Percentiles rank a stretch among this genome's conserved stretches.
These are phyloP conservation scores for Trypanosoma avium DNA, from an alignment of 208 protist species.

Conservation along the genomic window DNA sequence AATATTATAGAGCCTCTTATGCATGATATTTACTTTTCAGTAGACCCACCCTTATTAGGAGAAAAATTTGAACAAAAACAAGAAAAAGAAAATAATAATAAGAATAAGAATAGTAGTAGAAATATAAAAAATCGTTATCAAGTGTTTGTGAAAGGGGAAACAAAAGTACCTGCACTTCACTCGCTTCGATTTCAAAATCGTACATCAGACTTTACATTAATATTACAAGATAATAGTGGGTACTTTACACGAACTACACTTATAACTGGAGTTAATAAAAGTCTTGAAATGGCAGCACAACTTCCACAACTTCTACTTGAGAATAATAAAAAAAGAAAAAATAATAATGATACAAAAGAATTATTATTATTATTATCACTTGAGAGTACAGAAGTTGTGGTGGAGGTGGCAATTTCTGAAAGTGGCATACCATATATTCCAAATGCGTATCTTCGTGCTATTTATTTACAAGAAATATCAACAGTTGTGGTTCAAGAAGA, in stretches of 20 bases:
- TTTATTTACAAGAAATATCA: conserved; percentile 17
- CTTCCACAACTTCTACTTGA: conserved; percentile 2
- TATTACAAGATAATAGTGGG: conserved; percentile 9
- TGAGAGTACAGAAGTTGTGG: conserved; percentile 41
- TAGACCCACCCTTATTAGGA: conserved; percentile 17
- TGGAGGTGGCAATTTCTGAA: conserved; percentile 53
- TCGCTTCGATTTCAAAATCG: conserved; percentile 32
- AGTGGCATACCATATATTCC: conserved; percentile 59
- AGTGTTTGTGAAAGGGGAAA: conserved; percentile 30
- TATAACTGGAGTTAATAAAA: conserved; percentile 16
- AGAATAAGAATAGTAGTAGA: neutral
- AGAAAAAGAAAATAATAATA: neutral
- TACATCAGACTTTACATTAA: conserved; percentile 35
- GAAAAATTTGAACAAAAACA: neutral
- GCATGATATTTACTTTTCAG: conserved; percentile 43
- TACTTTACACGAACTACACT: conserved; percentile 9
- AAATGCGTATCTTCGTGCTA: conserved; percentile 47
- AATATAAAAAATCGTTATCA: conserved; percentile 7
- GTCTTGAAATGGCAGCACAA: neutral
- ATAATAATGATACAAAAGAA: neutral
- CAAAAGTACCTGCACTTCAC: conserved; percentile 29
- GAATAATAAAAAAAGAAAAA: neutral
- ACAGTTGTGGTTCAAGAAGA: conserved; percentile 2
- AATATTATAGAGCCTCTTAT: conserved; percentile 46
- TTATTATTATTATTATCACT: conserved; percentile 22